phyloP scores from a whole-genome alignment of 257 asterid species.

The Jaltomata sinuosa region DNA sequence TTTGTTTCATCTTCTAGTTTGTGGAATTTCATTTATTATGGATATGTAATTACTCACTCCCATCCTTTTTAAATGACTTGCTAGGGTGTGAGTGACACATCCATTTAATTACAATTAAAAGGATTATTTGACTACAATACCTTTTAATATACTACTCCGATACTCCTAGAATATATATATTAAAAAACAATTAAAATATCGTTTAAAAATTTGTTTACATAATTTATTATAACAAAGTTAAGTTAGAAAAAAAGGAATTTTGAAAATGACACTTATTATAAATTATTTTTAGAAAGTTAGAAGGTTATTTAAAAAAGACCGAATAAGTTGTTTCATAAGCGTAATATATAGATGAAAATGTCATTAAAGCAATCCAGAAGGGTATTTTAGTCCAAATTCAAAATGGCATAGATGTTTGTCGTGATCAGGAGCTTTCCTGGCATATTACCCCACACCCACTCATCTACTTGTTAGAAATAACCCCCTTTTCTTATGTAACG shows the following conservation, averaged over 20 bases:
- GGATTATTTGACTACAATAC: not conserved
- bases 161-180: not conserved
- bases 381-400: constrained; percentile 5
- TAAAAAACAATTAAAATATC: not conserved
- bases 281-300: not conserved
- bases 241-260: not conserved
- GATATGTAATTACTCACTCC: too few species aligned
- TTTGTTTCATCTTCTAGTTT: too few species aligned
- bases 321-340: too few species aligned
- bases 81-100: not conserved
- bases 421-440: constrained; percentile 22
- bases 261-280: not conserved
- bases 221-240: not conserved
- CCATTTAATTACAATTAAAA: not conserved
- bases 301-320: too few species aligned
- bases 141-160: not conserved
- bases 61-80: not conserved
- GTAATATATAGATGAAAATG: not conserved
- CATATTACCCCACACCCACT: not conserved
- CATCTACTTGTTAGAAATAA: not conserved
- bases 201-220: not conserved
- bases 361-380: not conserved
- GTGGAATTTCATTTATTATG: too few species aligned
- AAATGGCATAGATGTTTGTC: constrained; percentile 12
- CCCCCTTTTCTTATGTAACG: not conserved